Evolutionary conservation across 495 filamentous ascomycete species (phyloP).

Genomic region (Hyaloscypha variabilis): DNA sequence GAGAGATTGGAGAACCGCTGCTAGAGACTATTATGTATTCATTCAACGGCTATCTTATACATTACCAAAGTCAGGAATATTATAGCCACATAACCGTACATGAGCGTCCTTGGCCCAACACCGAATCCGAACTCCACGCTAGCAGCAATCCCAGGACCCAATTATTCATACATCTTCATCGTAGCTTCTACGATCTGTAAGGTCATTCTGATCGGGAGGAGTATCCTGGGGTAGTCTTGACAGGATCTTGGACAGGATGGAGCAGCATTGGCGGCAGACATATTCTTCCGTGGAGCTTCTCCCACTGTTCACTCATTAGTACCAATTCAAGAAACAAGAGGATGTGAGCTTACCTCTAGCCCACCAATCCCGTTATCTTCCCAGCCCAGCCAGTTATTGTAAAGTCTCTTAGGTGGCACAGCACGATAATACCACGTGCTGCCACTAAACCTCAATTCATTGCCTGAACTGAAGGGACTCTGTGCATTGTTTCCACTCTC

Average conservation of each 20-base stretch:
- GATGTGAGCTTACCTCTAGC: conserved; percentile 32
- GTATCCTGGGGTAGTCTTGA: conserved; percentile 43
- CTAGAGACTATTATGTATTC: neutral
- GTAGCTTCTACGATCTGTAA: neutral
- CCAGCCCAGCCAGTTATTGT: conserved; percentile 64
- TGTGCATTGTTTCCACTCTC: conserved; percentile 47
- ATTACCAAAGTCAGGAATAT: neutral
- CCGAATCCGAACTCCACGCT: neutral
- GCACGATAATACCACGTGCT: conserved; percentile 62
- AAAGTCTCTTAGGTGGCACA: conserved; percentile 55
- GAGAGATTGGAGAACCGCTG: neutral
- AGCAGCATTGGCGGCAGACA: conserved; percentile 60
- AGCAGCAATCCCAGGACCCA: neutral
- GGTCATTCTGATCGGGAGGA: conserved; percentile 24
- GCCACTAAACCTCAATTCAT: conserved; percentile 57
- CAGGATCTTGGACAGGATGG: conserved; percentile 56
- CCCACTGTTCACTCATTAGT: conserved; percentile 42
- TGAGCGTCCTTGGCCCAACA: neutral
- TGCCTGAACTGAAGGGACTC: conserved; percentile 51
- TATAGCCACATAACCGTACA: neutral
- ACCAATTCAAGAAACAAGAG: neutral
- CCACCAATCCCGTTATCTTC: conserved; percentile 54
- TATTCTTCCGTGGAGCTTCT: conserved; percentile 49
- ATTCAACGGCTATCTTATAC: neutral
- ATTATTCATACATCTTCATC: conserved; percentile 1